phyloP scores from a whole-genome alignment of 164 flowering plant genomes.

The Chimonanthus salicifolius region DNA sequence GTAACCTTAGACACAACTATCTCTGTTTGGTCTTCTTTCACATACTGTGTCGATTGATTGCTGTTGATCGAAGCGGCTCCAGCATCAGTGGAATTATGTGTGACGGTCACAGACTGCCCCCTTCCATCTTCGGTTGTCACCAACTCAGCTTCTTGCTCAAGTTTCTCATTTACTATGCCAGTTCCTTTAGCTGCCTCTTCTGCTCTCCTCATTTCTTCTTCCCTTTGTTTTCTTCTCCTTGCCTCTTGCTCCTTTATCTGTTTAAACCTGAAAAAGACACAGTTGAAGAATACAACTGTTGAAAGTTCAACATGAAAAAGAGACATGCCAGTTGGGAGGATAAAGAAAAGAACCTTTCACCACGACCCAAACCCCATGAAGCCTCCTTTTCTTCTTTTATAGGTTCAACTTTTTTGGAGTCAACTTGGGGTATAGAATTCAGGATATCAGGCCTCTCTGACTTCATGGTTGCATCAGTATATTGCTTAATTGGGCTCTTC shows the following conservation, averaged over 20 bases:
- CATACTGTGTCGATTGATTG: slow-evolving; percentile 2
- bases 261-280: slow-evolving; percentile 55
- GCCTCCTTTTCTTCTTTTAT: slow-evolving; percentile 32
- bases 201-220: slow-evolving; percentile 57
- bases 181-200: slow-evolving; percentile 26
- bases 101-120: not conserved
- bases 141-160: slow-evolving; percentile 19
- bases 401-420: slow-evolving; percentile 14
- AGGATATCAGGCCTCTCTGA: slow-evolving; percentile 28
- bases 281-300: not conserved
- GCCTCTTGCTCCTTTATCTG: slow-evolving; percentile 83
- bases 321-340: not conserved
- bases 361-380: slow-evolving; percentile 58
- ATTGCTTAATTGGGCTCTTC: slow-evolving; percentile 36
- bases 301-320: not conserved
- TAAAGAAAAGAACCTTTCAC: slow-evolving; percentile 56
- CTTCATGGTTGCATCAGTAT: slow-evolving; percentile 27
- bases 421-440: slow-evolving; percentile 27
- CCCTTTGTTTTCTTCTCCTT: slow-evolving; percentile 50
- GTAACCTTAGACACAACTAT: not conserved
- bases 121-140: slow-evolving; percentile 6
- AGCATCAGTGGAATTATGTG: slow-evolving; percentile 15
- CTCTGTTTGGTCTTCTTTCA: not conserved
- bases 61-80: slow-evolving; percentile 7
- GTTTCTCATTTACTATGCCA: slow-evolving; percentile 20